Percentiles rank a stretch among this genome's conserved stretches.
phyloP scores from a whole-genome alignment of 352 stramenopile species.

The Phytopythium ostracodes region DNA sequence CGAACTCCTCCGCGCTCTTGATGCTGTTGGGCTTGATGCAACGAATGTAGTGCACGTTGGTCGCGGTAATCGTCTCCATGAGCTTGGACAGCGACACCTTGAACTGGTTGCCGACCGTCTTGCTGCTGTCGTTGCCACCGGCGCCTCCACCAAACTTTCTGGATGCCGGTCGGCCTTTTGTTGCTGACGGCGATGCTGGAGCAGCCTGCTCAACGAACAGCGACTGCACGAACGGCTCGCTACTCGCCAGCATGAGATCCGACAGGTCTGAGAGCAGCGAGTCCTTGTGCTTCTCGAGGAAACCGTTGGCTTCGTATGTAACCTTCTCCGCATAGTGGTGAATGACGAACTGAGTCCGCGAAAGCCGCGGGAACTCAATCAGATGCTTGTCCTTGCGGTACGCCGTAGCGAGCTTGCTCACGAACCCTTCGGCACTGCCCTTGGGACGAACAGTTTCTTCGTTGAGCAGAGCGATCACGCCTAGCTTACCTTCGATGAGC shows the following conservation, averaged over 20 bases:
- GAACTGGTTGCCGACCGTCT: slow-evolving; percentile 81
- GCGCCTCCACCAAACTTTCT: slow-evolving; percentile 23
- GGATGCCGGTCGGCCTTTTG: slow-evolving; percentile 14
- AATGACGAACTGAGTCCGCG: slow-evolving; percentile 87
- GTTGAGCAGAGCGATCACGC: slow-evolving; percentile 79
- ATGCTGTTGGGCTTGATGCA: slow-evolving; percentile 84
- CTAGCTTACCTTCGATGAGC: slow-evolving; percentile 73
- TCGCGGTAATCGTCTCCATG: slow-evolving; percentile 73
- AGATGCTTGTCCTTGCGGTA: slow-evolving; percentile 50
- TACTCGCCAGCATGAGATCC: slow-evolving; percentile 55
- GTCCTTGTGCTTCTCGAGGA: slow-evolving; percentile 95
- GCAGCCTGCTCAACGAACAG: slow-evolving; percentile 49
- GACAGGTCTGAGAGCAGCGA: slow-evolving; percentile 90
- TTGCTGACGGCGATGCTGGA: slow-evolving; percentile 18
- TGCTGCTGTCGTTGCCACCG: slow-evolving; percentile 17
- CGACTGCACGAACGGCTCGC: slow-evolving; percentile 43
- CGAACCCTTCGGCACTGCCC: slow-evolving; percentile 63
- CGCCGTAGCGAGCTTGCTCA: slow-evolving; percentile 48
- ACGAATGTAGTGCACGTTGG: slow-evolving; percentile 75
- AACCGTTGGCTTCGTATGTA: slow-evolving; percentile 88
- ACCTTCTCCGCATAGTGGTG: slow-evolving; percentile 93
- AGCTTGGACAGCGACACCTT: slow-evolving; percentile 60
- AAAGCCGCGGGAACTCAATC: slow-evolving; percentile 67
- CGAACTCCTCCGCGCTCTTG: slow-evolving; percentile 58
- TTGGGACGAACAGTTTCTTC: slow-evolving; percentile 82